These are phyloP conservation scores for Pyrus betulifolia DNA, from an alignment of 306 rosid species.

Conservation along the genomic window DNA sequence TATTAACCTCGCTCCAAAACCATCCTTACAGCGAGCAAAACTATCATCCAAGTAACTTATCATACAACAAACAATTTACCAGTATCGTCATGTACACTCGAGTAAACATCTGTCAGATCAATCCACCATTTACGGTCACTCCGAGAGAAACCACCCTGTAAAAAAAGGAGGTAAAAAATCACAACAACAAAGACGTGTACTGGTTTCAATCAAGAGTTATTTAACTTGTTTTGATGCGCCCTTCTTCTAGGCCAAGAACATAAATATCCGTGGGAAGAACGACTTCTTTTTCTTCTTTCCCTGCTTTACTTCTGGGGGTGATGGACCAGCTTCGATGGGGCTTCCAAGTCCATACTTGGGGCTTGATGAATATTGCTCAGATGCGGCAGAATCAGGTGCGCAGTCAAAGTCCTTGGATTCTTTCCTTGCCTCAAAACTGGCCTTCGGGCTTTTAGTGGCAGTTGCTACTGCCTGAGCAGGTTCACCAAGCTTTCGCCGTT, in stretches of 20 bases:
- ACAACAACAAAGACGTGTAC: conserved; percentile 20
- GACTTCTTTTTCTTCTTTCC: conserved; percentile 76
- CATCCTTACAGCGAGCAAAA: conserved; percentile 26
- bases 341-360: conserved; percentile 32
- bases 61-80: conserved; percentile 39
- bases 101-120: conserved; percentile 8
- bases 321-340: conserved; percentile 32
- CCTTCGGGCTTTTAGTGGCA: conserved; percentile 56
- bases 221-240: conserved; percentile 40
- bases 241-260: conserved; percentile 78
- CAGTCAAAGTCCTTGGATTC: conserved; percentile 31
- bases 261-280: conserved; percentile 70
- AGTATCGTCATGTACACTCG: conserved; percentile 38
- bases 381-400: conserved; percentile 16
- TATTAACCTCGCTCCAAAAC: conserved; percentile 12
- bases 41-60: conserved; percentile 31
- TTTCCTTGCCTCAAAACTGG: conserved; percentile 55
- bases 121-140: conserved; percentile 18
- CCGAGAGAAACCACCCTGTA: conserved; percentile 17
- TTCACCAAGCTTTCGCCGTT: conserved; percentile 60
- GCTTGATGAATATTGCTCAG: conserved; percentile 31
- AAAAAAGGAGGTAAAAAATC: conserved; percentile 8
- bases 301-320: conserved; percentile 46
- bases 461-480: conserved; percentile 41
- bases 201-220: conserved; percentile 20